Base-by-base conservation (phyloP, 2,329 filamentous ascomycete genomes). In the Pestalotiopsis sp. region DNA sequence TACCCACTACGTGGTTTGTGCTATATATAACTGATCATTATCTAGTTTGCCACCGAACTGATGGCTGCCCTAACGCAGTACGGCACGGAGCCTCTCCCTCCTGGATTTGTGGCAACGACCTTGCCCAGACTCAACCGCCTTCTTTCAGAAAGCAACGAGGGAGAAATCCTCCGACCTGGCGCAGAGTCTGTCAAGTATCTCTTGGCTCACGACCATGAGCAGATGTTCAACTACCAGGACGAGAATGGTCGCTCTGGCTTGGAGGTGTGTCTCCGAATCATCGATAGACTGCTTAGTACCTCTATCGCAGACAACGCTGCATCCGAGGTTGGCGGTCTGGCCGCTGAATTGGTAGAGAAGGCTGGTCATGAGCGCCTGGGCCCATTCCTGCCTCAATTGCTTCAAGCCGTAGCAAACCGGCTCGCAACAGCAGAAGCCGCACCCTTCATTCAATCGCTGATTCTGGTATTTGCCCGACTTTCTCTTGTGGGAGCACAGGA, bases 271-370 rank as follows among this genome's bases (percentile, higher is more conserved):
- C 87, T 99, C 62, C 89, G 94, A 72, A 96, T 99, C 74, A 94
- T 99, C 71, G 96, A 98, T 78, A 93, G 95, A 62, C 87, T 99
- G 4, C 87, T 99, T 38, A 91, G 93, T 3, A 92, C 93, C 1
- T 82, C 87, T 1, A 91, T 98, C n/a, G 93, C 97, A 75, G 96
- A 99, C 76, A 94, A 95, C 75, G 93, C 94, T 20, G 96, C 95
- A 4, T 93, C 94, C n/a, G 95, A 99, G 82, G 95, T 99, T 58
- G 96, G 96, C 73, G 94, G 94, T 17, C 88, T 99, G 72, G 96
- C 96, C 4, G 95, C 95, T 1, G 95, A 97, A 80, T 86, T 99
- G 36, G 96, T 99, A 0, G 95, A 98, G 81, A 97, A 96, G 81
- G 96, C 95, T 65, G 96, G 96, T 12, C 91, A 94, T 49, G 95